Evolutionary conservation across 2,329 filamentous ascomycete genomes (phyloP).

Genomic region (Colletotrichum lentis): DNA sequence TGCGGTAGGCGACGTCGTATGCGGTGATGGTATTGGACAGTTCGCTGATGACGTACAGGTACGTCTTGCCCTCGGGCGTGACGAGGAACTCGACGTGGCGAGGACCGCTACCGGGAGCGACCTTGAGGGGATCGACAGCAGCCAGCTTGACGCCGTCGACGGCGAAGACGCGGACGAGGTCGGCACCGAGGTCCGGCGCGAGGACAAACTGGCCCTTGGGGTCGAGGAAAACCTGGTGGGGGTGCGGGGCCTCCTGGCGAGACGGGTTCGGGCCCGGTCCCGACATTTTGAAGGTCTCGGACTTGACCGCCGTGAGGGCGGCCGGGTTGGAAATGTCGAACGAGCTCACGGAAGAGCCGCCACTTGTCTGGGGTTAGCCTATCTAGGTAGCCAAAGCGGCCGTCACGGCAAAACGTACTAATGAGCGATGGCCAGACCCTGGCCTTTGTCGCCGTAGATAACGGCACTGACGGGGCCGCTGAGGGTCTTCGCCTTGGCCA

Average conservation of each 20-base stretch:
- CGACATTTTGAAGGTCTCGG: conserved; percentile 51
- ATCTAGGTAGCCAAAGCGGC: neutral
- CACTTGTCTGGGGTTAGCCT: conserved; percentile 42
- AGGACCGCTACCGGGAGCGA: conserved; percentile 66
- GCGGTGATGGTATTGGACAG: conserved; percentile 64
- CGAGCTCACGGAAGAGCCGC: conserved; percentile 53
- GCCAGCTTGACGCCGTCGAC: conserved; percentile 59
- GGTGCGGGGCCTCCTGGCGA: conserved; percentile 67
- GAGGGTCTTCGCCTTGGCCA: conserved; percentile 49
- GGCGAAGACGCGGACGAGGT: conserved; percentile 65
- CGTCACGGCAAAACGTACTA: conserved; percentile 51
- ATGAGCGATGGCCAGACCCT: conserved; percentile 54
- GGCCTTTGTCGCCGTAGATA: conserved; percentile 53
- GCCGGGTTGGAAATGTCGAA: conserved; percentile 54
- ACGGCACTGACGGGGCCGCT: conserved; percentile 56
- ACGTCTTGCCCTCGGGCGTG: conserved; percentile 53
- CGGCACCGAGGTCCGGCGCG: conserved; percentile 72
- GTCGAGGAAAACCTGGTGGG: conserved; percentile 71
- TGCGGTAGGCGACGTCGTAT: conserved; percentile 64
- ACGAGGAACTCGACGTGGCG: conserved; percentile 69
- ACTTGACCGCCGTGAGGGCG: conserved; percentile 49
- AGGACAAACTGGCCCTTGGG: conserved; percentile 70
- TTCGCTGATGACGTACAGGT: conserved; percentile 70
- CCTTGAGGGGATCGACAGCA: conserved; percentile 51
- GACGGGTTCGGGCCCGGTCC: conserved; percentile 50